Percentiles rank a stretch among this genome's conserved stretches.
Evolutionary conservation across 306 rosid genomes (phyloP).

Genomic region (Castanopsis chinensis): DNA sequence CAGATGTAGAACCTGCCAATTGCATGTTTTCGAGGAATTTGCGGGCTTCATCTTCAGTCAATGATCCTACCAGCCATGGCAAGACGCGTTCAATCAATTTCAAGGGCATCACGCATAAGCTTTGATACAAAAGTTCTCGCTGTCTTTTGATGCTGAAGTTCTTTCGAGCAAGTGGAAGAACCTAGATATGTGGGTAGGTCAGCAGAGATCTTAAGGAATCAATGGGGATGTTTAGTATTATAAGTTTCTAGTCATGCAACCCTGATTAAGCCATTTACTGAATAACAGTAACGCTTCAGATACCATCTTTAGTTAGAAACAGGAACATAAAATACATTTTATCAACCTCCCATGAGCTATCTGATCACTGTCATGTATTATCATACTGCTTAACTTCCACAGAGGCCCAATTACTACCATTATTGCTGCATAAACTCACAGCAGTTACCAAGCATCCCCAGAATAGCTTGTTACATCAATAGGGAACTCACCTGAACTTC

Average conservation of each 20-base stretch:
- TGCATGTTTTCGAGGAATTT: slow-evolving; percentile 81
- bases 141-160: slow-evolving; percentile 87
- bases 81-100: slow-evolving; percentile 91
- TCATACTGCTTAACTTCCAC: slow-evolving; percentile 6
- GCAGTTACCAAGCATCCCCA: slow-evolving; percentile 1
- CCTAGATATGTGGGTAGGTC: slow-evolving; percentile 51
- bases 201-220: slow-evolving; percentile 12
- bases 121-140: slow-evolving; percentile 83
- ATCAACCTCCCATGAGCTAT: slow-evolving; percentile 26
- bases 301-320: slow-evolving; percentile 5
- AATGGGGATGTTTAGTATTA: slow-evolving; percentile 11
- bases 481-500: slow-evolving; percentile 81
- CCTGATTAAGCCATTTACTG: slow-evolving; percentile 7
- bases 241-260: slow-evolving; percentile 26
- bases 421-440: slow-evolving; percentile 15
- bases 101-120: slow-evolving; percentile 96
- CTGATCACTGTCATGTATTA: slow-evolving; percentile 17
- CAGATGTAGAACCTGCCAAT: slow-evolving; percentile 74
- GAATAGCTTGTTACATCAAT: slow-evolving; percentile 11
- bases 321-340: slow-evolving; percentile 12
- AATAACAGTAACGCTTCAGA: slow-evolving; percentile 9
- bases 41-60: slow-evolving; percentile 72
- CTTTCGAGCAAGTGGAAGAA: slow-evolving; percentile 97
- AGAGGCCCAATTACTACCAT: slow-evolving; percentile 10
- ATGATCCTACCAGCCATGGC: slow-evolving; percentile 85